Conservation (phyloP, 306 rosid species). For the Canavalia gladiata region DNA sequence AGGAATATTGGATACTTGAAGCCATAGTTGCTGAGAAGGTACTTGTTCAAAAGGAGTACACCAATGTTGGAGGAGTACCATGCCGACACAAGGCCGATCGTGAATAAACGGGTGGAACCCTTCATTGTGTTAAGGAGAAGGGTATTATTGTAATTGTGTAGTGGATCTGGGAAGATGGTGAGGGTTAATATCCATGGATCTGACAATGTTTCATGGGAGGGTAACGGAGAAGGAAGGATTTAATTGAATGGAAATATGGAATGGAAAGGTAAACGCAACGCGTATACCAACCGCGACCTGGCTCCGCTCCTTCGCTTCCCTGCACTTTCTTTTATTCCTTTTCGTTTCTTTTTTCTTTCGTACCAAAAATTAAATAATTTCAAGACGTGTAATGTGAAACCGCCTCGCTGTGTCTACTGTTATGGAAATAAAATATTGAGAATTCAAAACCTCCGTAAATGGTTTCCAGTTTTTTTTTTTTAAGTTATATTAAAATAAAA, state of each 20-base stretch:
- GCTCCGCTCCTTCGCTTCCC: not conserved
- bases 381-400: no score
- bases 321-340: not conserved
- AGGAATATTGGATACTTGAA: constrained; percentile 99
- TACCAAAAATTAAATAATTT: no score
- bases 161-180: constrained; percentile 54
- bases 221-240: not conserved
- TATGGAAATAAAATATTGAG: no score
- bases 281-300: constrained; percentile 45
- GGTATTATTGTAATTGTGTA: constrained; percentile 19
- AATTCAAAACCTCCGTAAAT: no score
- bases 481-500: no score
- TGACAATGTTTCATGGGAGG: constrained; percentile 51
- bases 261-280: constrained; percentile 43
- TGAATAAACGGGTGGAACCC: constrained; percentile 78
- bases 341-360: not conserved
- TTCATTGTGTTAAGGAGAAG: constrained; percentile 53
- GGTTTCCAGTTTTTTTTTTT: no score
- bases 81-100: constrained; percentile 77
- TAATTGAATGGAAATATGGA: no score
- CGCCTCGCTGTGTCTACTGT: no score
- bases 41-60: constrained; percentile 88
- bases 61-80: constrained; percentile 99
- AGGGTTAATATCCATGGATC: constrained; percentile 64
- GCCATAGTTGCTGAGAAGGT: constrained; percentile 91